Evolutionary conservation across 441 rosid species (phyloP), one percentile per base, ranked within the genome.

Genomic region (Gossypium schwendimanii): DNA sequence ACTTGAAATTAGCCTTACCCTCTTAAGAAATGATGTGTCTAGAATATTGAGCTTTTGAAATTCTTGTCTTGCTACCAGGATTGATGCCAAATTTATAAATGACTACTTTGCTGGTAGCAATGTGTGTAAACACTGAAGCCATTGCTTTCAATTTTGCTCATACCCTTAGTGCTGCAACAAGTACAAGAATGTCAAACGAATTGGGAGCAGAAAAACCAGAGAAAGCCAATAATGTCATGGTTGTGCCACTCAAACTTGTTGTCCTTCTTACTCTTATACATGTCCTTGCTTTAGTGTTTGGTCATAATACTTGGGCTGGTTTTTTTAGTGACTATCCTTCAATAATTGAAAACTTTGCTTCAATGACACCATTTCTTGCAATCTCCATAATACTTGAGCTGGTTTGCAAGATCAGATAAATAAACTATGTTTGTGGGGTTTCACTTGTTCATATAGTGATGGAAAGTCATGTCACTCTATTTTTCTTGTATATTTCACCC

Each of bases 181-280:
- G 96, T 75, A 89, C 94, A 4, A 84, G 94, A 75, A 91, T 92
- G 64, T 88, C 95, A 0, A 94, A 90, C 61, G 95, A 91, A 71
- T 72, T 91, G 74, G 95, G 98, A 77, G 91, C 90, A 2, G 84
- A 84, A 75, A 86, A 84, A 23, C 65, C 84, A 2, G 55, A 69
- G 18, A 63, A 73, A 41, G 98, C 95, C 15, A 94, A 86, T 78
- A 80, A 73, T 8, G 96, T 91, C 12, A 82, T 85, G 86, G 49
- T 9, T 0, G 84, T 86, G 63, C 75, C 89, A 10, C 57, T 92
- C 20, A 80, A 86, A 79, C 78, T 92, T 68, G 83, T 90, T 33
- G 39, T 85, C 33, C 53, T 82, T 8, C 86, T 94, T 63, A 88
- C 85, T 7, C 52, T 89, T 0, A 15, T 52, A 1, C 4, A 80